These are phyloP conservation scores for Amaranthus cruentus DNA, from an alignment of 148 eudicot genomes.

Conservation along the genomic window DNA sequence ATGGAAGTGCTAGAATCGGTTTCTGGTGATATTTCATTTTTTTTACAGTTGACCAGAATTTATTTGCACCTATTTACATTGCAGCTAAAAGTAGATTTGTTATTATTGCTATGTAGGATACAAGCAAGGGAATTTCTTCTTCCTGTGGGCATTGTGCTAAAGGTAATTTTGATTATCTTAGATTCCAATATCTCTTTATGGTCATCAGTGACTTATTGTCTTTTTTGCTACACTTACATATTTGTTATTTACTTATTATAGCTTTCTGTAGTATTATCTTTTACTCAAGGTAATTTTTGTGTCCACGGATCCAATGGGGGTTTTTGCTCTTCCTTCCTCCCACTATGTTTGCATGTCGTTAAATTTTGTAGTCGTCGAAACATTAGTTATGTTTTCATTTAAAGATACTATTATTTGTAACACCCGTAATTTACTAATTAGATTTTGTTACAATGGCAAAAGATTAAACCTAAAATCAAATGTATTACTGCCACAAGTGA, in stretches of 20 bases:
- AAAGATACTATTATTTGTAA: too few species aligned
- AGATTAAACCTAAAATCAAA: too few species aligned
- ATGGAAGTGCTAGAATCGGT: slow-evolving; percentile 97
- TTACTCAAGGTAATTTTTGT: too few species aligned
- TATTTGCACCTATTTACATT: neutral
- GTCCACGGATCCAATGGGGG: too few species aligned
- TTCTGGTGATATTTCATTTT: slow-evolving; percentile 62
- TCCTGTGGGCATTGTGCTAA: slow-evolving; percentile 81
- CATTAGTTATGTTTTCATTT: too few species aligned
- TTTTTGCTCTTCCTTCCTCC: too few species aligned
- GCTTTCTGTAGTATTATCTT: too few species aligned
- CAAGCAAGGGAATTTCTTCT: slow-evolving; percentile 77
- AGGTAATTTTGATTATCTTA: slow-evolving; percentile 39
- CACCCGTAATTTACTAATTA: too few species aligned
- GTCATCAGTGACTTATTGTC: neutral
- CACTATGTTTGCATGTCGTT: too few species aligned
- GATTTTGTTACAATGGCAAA: too few species aligned
- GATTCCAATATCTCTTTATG: slow-evolving; percentile 12
- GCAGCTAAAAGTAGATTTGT: slow-evolving; percentile 7
- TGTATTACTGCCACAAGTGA: too few species aligned
- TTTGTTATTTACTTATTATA: neutral
- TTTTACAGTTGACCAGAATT: neutral
- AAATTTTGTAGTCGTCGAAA: too few species aligned
- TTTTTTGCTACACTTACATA: neutral
- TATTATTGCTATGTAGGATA: slow-evolving; percentile 56